These are phyloP conservation scores for Biancaea sappan DNA, from an alignment of 306 rosid genomes.

Conservation along the genomic window DNA sequence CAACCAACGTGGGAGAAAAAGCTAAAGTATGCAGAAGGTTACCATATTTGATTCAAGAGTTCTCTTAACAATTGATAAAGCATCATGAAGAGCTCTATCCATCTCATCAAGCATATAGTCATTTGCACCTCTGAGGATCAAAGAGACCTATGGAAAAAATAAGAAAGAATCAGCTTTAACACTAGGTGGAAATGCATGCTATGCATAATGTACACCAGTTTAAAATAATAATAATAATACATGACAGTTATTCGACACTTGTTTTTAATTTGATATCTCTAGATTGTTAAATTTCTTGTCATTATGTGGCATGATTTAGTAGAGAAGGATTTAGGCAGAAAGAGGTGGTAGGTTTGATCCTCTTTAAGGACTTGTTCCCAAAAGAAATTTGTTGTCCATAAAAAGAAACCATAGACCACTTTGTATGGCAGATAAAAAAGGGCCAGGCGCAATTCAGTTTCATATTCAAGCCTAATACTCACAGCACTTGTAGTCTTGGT, in stretches of 20 bases:
- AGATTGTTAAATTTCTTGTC: not conserved
- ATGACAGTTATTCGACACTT: not conserved
- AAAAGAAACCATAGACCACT: not conserved
- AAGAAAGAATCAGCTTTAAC: not conserved
- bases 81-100: constrained; percentile 97
- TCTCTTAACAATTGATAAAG: constrained; percentile 90
- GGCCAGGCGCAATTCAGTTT: not conserved
- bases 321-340: not conserved
- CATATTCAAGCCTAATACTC: constrained; percentile 41
- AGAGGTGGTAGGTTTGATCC: not conserved
- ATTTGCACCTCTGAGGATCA: constrained; percentile 94
- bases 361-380: not conserved
- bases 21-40: constrained; percentile 28
- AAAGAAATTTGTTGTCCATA: not conserved
- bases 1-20: not conserved
- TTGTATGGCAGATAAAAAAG: not conserved
- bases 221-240: not conserved
- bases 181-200: not conserved
- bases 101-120: constrained; percentile 99
- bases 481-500: constrained; percentile 88
- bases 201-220: constrained; percentile 17
- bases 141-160: constrained; percentile 63
- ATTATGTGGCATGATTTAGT: not conserved
- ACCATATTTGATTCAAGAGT: constrained; percentile 94
- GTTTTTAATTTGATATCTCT: not conserved